Base-by-base conservation (phyloP, 2,329 filamentous ascomycete species). In the Macrophomina pseudophaseolina region DNA sequence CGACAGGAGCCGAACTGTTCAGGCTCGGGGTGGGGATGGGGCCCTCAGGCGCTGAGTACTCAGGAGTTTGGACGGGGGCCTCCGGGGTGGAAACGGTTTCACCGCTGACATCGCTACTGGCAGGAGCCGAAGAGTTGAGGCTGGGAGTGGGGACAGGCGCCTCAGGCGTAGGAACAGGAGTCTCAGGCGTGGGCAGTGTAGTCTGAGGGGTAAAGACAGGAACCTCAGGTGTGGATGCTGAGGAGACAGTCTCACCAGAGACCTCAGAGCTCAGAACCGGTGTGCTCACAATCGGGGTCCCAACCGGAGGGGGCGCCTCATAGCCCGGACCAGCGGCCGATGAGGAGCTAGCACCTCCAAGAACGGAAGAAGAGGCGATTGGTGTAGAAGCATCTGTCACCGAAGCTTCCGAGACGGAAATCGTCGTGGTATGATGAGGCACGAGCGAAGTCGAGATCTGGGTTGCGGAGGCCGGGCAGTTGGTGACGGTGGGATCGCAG, bases 391-490 rank as follows among this genome's bases (percentile, higher is more conserved):
- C 54, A 23, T 62, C 58, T 28, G 58, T 62, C 44, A 48, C 58
- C 58, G 58, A 62, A 49, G 40, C 58, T 38, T 62, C 16, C n/a
- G 58, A 48, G 44, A 48, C 44, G 30, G 58, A 11, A 48, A 62
- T 48, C n/a, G 58, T 62, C 23, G 58, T 62, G 30, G 58, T 62
- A 44, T 62, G 58, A 32, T 62, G 58, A 28, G 58, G 58, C 6
- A 62, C 58, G 11, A 62, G 58, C 1, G 44, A 49, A 16, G 58
- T 62, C n/a, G 58, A 14, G 32, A 62, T 16, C 4, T 38, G 42
- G n/a, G 58, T 62, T 4, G 58, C 58, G 16, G 58, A 62, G 6
- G 70, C 70, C 2, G 73, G 70, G 58, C 69, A 71, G 65, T 72
- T 69, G 28, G 63, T 65, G 30, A 65, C 53, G 2, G 40, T 48